Evolutionary conservation across 2,329 filamentous ascomycete genomes (phyloP), one percentile per base, ranked within the genome.

Genomic region (Ceratocystis cubensis): DNA sequence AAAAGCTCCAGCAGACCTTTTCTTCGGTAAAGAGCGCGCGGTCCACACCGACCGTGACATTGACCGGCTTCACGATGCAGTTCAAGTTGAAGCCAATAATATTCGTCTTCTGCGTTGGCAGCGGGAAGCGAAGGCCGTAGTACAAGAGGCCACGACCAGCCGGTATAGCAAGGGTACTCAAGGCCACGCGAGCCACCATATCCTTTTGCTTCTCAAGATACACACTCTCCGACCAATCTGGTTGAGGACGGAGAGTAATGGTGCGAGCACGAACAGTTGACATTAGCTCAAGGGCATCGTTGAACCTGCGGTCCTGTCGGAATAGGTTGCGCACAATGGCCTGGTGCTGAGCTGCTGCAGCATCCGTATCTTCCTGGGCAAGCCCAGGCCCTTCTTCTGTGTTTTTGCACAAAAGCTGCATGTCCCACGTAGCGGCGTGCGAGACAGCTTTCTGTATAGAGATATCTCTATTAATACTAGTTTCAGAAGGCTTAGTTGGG

Each of bases 1-100:
- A 99, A 76, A 96, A 99, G 0, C 93, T 92, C 94, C 94, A 99
- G 73, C 91, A 93, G 50, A 96, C 91, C 75, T 96, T 97, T 72
- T 99, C 94, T 76, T 99, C 94, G 0, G 89, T 93, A 72, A 96
- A 96, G 1, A 88, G 80, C 5, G 82, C 81, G 72, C 93, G 91
- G 73, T 99, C 94, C 5, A 94, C 91, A n/a, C 90, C 92, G 37
- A 99, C 88, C 1, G 90, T 95, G 45, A 91, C 91, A 70, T 95
- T 94, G 69, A 88, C 87, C 2, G 95, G 94, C 73, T 91, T 94
- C 79, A 99, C 92, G 7, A 94, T 80, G 72, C 92, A 96, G 65
- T 89, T 91, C 45, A 96, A 81, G 70, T 92, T 96, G 77, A 99
- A 99, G 0, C 92, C 93, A 62, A 88, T 84, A 57, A 96, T 88